Percentiles rank a stretch among this genome's conserved stretches.
These are phyloP conservation scores for Biscogniauxia marginata DNA, from an alignment of 2,329 filamentous ascomycete species.

Conservation along the genomic window DNA sequence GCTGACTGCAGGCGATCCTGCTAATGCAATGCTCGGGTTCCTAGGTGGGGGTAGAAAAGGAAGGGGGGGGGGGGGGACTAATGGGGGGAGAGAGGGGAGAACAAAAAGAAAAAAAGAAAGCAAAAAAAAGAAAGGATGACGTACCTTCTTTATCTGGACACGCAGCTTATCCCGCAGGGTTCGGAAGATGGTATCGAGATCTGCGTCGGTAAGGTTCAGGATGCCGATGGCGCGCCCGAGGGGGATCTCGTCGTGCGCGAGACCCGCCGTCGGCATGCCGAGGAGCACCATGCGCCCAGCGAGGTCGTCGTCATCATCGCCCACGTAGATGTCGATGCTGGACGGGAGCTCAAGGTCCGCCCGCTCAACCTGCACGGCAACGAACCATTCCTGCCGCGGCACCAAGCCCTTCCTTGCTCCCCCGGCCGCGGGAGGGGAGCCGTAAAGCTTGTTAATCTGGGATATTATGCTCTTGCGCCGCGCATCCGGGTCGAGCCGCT, in stretches of 20 bases:
- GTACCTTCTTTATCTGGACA: slow-evolving; percentile 19
- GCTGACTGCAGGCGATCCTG: neutral
- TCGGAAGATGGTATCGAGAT: slow-evolving; percentile 5
- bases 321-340: slow-evolving; percentile 36
- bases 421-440: slow-evolving; percentile 1
- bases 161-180: slow-evolving; percentile 13
- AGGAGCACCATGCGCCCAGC: slow-evolving; percentile 37
- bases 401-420: neutral
- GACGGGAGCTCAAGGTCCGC: slow-evolving; percentile 38
- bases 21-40: neutral
- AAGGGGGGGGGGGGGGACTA: neutral
- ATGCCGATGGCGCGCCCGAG: slow-evolving; percentile 21
- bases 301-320: slow-evolving; percentile 17
- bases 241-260: slow-evolving; percentile 33
- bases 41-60: neutral
- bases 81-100: neutral
- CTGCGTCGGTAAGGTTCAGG: slow-evolving; percentile 1
- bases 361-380: slow-evolving; percentile 38
- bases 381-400: slow-evolving; percentile 33
- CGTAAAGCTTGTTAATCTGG: slow-evolving; percentile 56
- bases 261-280: slow-evolving; percentile 36
- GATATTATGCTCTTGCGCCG: slow-evolving; percentile 61
- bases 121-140: slow-evolving; percentile 1
- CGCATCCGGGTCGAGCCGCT: slow-evolving; percentile 57
- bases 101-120: neutral